Evolutionary conservation across 2,329 filamentous ascomycete genomes (phyloP).

Genomic region (Orbilia ellipsospora): DNA sequence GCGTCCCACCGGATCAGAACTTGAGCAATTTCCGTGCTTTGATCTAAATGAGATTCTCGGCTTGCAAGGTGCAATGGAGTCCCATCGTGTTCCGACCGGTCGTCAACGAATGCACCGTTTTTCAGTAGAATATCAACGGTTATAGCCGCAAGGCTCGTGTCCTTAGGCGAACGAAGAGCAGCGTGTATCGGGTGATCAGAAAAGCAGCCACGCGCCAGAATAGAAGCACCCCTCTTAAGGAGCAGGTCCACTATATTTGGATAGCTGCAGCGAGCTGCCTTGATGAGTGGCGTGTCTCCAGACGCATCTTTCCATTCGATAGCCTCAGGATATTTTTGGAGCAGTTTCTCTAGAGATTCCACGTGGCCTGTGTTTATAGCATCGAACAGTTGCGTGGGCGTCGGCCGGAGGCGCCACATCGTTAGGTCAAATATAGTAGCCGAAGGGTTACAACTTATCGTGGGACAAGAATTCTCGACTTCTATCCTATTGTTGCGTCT

Average conservation of each 20-base stretch:
- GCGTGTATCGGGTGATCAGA: neutral
- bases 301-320: neutral
- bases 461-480: too few species aligned
- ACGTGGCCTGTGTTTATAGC: neutral
- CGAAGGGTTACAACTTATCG: too few species aligned
- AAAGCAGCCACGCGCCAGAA: neutral
- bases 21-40: neutral
- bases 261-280: neutral
- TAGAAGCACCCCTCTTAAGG: neutral
- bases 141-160: neutral
- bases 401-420: neutral
- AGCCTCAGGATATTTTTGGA: neutral
- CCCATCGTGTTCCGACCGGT: neutral
- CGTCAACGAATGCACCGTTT: neutral
- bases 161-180: neutral
- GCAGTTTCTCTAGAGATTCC: neutral
- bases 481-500: too few species aligned
- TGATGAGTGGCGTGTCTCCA: neutral
- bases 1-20: neutral
- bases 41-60: neutral
- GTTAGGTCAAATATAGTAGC: neutral
- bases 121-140: neutral
- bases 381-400: neutral
- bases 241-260: neutral
- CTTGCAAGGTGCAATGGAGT: neutral